Evolutionary conservation across 148 eudicot genomes (phyloP), one percentile per base, ranked within the genome.

Genomic region (Oxyria digyna): DNA sequence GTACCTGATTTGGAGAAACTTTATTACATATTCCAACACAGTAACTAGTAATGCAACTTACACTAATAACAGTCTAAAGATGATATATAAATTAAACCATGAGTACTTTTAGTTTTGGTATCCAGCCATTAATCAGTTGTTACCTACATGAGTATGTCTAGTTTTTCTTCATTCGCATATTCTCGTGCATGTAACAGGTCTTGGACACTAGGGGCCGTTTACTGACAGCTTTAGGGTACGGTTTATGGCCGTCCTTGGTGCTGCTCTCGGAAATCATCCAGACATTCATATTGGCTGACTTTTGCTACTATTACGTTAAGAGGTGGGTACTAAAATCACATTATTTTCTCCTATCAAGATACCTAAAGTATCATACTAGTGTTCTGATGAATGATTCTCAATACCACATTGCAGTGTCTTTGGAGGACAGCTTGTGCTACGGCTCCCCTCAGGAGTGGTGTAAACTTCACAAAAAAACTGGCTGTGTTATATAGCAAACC

Each of bases 241-340:
- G 77, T 15, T 71, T 78, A 67, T 78, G 78, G 81, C 64, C 74
- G 15, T 68, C 75, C 12, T 20, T 67, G 50, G 78, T 72, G 20
- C 69, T 78, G 26, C 59, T 78, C 48, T 71, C 75, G 0, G 81
- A 78, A 68, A 62, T 78, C 24, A 48, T 78, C 45, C 81, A 68
- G 50, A 67, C 81, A 6, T 78, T 78, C 68, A 78, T 74, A 21
- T 66, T 78, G 57, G 78, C 81, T 14, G 81, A 78, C 43, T 78
- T 74, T 62, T 78, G 78, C 74, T 78, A 78, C 70, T 78, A 74
- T 42, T 78, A 78, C 49, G 81, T 74, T 14, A 74, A 78, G 42
- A 75, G 73, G 80, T 78, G 26, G n/a, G 75, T 4, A 24, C 15
- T 68, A 2, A 37, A 66, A 18, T 20, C 8, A 66, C 45, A 35